Evolutionary conservation across 2,329 filamentous ascomycete species (phyloP), one percentile per base, ranked within the genome.

Genomic region (Aspergillus tanneri): DNA sequence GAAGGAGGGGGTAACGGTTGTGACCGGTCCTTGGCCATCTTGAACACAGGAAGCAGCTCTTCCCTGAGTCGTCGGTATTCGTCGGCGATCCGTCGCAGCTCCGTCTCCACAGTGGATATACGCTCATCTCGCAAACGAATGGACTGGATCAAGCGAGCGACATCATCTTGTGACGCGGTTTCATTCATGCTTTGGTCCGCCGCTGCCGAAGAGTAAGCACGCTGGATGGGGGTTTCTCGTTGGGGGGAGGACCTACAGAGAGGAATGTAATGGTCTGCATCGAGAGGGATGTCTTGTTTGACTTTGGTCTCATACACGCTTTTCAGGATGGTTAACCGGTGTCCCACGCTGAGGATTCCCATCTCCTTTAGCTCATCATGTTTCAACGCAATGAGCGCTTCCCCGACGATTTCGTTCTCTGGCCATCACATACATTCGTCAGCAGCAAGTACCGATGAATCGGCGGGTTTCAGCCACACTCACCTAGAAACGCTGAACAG

Each of bases 281-380:
- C 92, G 60, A 96, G 82, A 12, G 89, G 87, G 51, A 97, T 83
- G 61, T 95, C 90, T 65, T 96, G 91, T 56, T 90, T 90, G 68
- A 92, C 86, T 75, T 99, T 99, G 64, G 93, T 86, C 65, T 97
- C 91, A 73, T 96, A 97, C 46, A 97, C 90, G 62, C 85, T 91
- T 74, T 96, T 97, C 49, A 99, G 79, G 49, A 99, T 95, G 18
- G 90, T 95, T 61, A 99, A 78, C 51, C 93, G 86, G 73, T 99
- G 93, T 32, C 93, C 93, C 39, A 96, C 90, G 72, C 92, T 97
- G 54, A 79, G 77, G 56, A 99, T 88, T 39, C 91, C 91, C 85
- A 97, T 92, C 66, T 95, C 90, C 72, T 95, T 96, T 61, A 99
- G 77, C 67, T 97, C 92, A 48, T 95, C 88, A 67, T 97, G 93